phyloP scores from a whole-genome alignment of 805 yeast genomes.

The Spencermartinsiella europaea region DNA sequence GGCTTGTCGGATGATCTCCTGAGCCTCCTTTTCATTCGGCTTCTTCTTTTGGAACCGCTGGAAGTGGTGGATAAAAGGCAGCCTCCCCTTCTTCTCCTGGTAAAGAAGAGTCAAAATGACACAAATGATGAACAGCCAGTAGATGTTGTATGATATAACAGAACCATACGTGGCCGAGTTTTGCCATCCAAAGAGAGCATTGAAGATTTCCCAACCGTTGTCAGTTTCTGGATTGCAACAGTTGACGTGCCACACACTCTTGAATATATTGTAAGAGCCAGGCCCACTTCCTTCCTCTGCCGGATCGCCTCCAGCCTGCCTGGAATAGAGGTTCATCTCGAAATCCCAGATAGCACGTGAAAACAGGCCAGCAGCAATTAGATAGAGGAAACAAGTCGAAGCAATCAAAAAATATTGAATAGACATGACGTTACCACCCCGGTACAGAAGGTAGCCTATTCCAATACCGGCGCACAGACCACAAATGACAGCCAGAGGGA shows the following conservation, averaged over 20 bases:
- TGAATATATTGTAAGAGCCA: constrained; percentile 81
- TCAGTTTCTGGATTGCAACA: constrained; percentile 92
- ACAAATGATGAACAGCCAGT: constrained; percentile 70
- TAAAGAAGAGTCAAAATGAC: constrained; percentile 58
- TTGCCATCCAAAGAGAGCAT: constrained; percentile 94
- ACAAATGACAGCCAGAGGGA: constrained; percentile 88
- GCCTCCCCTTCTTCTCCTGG: constrained; percentile 85
- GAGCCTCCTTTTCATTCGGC: constrained; percentile 22
- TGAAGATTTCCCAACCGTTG: constrained; percentile 96
- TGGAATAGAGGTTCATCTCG: constrained; percentile 60
- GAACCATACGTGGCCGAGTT: constrained; percentile 94
- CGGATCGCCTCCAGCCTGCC: constrained; percentile 87
- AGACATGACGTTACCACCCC: constrained; percentile 77
- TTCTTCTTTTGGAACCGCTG: constrained; percentile 37
- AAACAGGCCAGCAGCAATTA: constrained; percentile 88
- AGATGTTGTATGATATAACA: constrained; percentile 78
- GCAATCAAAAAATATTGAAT: constrained; percentile 80
- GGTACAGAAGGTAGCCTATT: constrained; percentile 69
- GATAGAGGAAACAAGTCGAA: constrained; percentile 83
- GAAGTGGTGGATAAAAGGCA: constrained; percentile 45
- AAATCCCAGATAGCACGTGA: constrained; percentile 92
- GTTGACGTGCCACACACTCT: constrained; percentile 91
- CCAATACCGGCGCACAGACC: constrained; percentile 76
- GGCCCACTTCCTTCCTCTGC: constrained; percentile 91
- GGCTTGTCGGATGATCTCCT: constrained; percentile 20